Evolutionary conservation across 2,329 filamentous ascomycete genomes (phyloP), one percentile per base, ranked within the genome.

Genomic region (Xylaria sp.): DNA sequence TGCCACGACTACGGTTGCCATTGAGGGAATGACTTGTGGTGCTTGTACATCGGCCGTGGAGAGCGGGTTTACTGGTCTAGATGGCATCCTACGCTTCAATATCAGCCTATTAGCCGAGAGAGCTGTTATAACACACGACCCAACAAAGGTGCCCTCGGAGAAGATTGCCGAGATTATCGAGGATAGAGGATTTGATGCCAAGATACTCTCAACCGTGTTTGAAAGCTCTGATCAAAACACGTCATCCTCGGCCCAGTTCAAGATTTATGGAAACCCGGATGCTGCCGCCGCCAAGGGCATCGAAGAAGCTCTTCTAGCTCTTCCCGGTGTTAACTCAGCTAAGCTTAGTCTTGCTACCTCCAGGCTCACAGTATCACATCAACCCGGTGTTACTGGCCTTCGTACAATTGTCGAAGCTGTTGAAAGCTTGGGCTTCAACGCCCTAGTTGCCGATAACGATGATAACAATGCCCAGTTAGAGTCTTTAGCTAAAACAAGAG

Each of bases 401-500:
- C 90, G 96, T 51, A 89, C 88, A 3, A 87, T 98, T 40, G 95
- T 98, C 8, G 93, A 94, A 75, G 83, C 88, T 0, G 88, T 98
- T 51, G 95, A 99, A 81, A 85, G 86, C n/a, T 84, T 88, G 23
- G 94, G 95, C 1, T 93, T 92, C 79, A 97, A 98, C 78, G 96
- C 95, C 1, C 84, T 99, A 2, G 88, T 98, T 12, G 91, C 94
- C 0, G 95, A 98, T 73, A 92, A 90, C 62, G 93, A 98, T 75
- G 96, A 99, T 81, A 98, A 97, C 79, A 97, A 97, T 77, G 95
- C 96, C 0, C 96, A 99, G 78, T 87, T 99, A 1, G 94, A 98
- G 79, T 98, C 96, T 1, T 86, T 99, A 2, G 92, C 96, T 9
- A 99, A 99, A 82, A 98, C 96, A 0, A 93, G 93, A 74, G 96